phyloP scores from a whole-genome alignment of 2,329 filamentous ascomycete species.

The Pyrenochaeta sp. region DNA sequence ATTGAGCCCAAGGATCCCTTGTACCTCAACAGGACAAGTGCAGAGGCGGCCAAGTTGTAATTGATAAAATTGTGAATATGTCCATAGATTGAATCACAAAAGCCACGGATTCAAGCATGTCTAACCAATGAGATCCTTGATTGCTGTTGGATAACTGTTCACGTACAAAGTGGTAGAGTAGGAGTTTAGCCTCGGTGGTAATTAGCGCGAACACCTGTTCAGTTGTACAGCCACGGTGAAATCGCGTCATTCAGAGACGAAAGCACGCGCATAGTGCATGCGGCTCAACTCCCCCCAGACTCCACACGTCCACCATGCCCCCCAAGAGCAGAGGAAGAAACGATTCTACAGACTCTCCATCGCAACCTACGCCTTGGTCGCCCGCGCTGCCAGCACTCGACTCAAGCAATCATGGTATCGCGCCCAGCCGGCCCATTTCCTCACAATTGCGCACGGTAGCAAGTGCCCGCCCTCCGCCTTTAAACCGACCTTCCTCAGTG shows the following conservation, averaged over 20 bases:
- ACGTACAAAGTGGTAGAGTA: too few species aligned
- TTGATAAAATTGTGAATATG: background rate
- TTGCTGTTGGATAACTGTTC: too few species aligned
- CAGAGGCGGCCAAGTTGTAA: conserved; percentile 53
- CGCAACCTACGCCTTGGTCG: conserved; percentile 57
- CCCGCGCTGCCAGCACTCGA: conserved; percentile 50
- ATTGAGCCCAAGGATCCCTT: conserved; percentile 52
- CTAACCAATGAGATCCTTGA: too few species aligned
- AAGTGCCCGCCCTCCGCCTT: conserved; percentile 28
- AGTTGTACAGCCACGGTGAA: conserved; percentile 7
- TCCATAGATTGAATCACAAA: background rate
- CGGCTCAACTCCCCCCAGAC: conserved; percentile 9
- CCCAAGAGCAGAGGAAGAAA: conserved; percentile 53
- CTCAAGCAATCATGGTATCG: conserved; percentile 9
- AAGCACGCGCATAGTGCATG: conserved; percentile 30
- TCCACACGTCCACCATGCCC: conserved; percentile 45
- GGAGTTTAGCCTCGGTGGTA: conserved; percentile 18
- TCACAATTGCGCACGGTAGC: conserved; percentile 9
- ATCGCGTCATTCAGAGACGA: conserved; percentile 6
- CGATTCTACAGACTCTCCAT: conserved; percentile 52
- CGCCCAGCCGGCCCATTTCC: conserved; percentile 10
- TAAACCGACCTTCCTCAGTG: conserved; percentile 43
- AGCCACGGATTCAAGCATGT: background rate
- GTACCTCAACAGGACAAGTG: conserved; percentile 51
- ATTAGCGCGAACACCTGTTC: conserved; percentile 24